Evolutionary conservation across 441 rosid species (phyloP).

Genomic region (Biscutella laevigata): DNA sequence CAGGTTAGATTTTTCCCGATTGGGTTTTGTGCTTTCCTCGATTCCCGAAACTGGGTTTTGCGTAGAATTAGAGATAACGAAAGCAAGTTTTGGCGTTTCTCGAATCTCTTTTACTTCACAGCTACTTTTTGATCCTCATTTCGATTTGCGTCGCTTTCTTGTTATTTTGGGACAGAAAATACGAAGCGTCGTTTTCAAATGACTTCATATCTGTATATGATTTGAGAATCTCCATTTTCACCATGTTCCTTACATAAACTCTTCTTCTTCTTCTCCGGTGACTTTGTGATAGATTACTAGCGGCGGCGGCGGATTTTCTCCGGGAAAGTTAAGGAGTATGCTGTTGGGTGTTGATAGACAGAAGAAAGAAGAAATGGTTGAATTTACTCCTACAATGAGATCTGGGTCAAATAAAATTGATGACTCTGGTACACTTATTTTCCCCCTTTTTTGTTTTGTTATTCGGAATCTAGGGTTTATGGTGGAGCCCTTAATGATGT

Average conservation of each 20-base stretch:
- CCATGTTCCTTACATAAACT: not conserved
- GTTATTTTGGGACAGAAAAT: no score
- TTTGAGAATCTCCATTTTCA: not conserved
- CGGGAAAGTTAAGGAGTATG: constrained; percentile 64
- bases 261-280: not conserved
- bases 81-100: constrained; percentile 17
- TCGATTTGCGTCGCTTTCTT: not conserved
- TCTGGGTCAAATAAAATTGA: constrained; percentile 36
- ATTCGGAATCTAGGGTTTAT: constrained; percentile 23
- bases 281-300: constrained; percentile 25
- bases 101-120: not conserved
- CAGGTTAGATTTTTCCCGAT: constrained; percentile 33
- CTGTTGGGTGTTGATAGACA: constrained; percentile 54
- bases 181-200: constrained; percentile 10
- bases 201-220: not conserved
- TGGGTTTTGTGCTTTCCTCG: constrained; percentile 24
- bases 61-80: constrained; percentile 10
- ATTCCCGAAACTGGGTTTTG: constrained; percentile 14
- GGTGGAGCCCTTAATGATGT: constrained; percentile 22
- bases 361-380: constrained; percentile 40
- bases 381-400: constrained; percentile 38
- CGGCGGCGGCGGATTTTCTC: constrained; percentile 58
- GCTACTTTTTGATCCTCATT: not conserved
- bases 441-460: not conserved
- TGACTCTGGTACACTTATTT: constrained; percentile 33